Base-by-base conservation (phyloP, 1,284 basidiomycete genomes). In the Tylopilus orsonianus region DNA sequence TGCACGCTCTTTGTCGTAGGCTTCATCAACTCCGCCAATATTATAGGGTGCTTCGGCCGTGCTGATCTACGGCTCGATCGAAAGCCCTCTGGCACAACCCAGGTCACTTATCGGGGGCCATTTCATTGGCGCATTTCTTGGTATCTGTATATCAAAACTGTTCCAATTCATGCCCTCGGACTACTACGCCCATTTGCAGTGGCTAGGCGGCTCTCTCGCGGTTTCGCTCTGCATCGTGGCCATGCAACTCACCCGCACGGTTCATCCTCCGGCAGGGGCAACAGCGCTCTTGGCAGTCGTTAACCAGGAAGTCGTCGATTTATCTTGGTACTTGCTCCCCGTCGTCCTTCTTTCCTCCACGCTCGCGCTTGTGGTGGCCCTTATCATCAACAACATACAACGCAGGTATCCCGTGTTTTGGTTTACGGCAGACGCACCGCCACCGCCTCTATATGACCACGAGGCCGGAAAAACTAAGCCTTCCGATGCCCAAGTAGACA, bases 321-420 rank as follows among this genome's bases (percentile, higher is more conserved):
- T 85, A 42, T 78, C 78, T 14, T 85, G 83, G 84, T 77, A 78
- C 41, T 79, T 78, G 53, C 64, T 86, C n/a, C 79, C 79, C 16
- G 71, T 82, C 33, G 62, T 85, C 14, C 68, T 85, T 16, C 72
- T 81, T 16, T 75, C 76, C 0, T 75, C 77, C 6, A 58, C 73
- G 6, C 65, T 86, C 39, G 73, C 77, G 40, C 68, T 82, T 13
- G 70, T 54, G 0, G 77, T 80, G 41, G 81, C 78, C 0, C 61
- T 83, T 29, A 43, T 83, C 18, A 66, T 78, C 55, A 81, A 85
- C 56, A 83, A 83, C 58, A 72, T 83, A 20, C 80, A 80, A 54
- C 67, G 80, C 22, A 64, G 74, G 20, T 83, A 82, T 56, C 81
- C 81, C 1, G 58, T 73, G n/a, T 82, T 72, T 58, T 84, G 81